Evolutionary conservation across 1,284 basidiomycete species (phyloP).

Genomic region (Fomitopsis pinicola): DNA sequence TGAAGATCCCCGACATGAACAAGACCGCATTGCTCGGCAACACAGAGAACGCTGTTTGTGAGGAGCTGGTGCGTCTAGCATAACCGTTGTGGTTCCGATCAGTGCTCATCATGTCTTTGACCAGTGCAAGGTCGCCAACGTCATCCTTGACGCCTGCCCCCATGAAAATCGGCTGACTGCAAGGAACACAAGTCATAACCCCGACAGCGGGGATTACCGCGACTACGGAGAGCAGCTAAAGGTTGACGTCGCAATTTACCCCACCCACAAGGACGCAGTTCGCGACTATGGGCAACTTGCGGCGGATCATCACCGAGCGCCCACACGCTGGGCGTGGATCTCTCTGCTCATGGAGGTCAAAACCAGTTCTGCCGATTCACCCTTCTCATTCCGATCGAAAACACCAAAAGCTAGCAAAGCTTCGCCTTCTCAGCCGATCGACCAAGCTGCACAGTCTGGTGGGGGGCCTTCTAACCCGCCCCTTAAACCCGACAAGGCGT

Average conservation of each 20-base stretch:
- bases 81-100: no score
- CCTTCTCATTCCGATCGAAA: background rate
- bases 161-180: background rate
- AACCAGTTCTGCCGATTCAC: background rate
- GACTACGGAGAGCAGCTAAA: background rate
- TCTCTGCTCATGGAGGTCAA: background rate
- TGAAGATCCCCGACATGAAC: background rate
- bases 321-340: background rate
- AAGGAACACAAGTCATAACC: background rate
- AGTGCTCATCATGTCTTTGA: background rate
- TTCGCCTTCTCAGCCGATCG: background rate
- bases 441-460: no score
- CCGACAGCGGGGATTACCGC: background rate
- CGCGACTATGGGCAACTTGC: background rate
- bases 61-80: background rate
- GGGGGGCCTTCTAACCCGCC: no score
- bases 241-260: background rate
- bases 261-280: background rate
- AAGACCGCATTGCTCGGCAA: background rate
- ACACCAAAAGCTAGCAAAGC: background rate
- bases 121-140: background rate
- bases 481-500: background rate
- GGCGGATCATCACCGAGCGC: no score
- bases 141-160: background rate
- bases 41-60: background rate